Percentiles rank a stretch among this genome's conserved stretches.
These are phyloP conservation scores for Xerocomellus dryophilus DNA, from an alignment of 768 basidiomycete species.

Conservation along the genomic window DNA sequence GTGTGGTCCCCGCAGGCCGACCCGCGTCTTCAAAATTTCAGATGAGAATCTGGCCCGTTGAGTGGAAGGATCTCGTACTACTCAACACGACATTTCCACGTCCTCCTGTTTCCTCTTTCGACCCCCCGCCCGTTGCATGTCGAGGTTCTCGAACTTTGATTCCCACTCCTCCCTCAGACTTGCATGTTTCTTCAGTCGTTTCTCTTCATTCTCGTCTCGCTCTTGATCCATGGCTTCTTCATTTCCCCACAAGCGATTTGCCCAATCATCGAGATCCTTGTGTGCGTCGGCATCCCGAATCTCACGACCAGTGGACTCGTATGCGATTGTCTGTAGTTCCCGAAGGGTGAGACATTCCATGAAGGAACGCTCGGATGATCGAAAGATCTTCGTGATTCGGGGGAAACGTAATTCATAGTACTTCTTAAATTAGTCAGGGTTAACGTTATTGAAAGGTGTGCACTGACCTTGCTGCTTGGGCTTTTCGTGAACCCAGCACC, in stretches of 20 bases:
- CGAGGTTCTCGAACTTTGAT: slow-evolving; percentile 35
- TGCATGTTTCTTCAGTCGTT: slow-evolving; percentile 39
- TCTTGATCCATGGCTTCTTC: slow-evolving; percentile 37
- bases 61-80: neutral
- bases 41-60: neutral
- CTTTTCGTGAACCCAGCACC: slow-evolving; percentile 84
- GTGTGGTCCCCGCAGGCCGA: neutral
- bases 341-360: slow-evolving; percentile 48
- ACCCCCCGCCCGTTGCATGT: slow-evolving; percentile 21
- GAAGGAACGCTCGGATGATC: slow-evolving; percentile 64
- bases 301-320: slow-evolving; percentile 52
- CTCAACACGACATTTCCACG: slow-evolving; percentile 25
- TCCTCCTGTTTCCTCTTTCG: slow-evolving; percentile 20
- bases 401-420: slow-evolving; percentile 85
- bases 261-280: slow-evolving; percentile 52
- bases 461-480: slow-evolving; percentile 50
- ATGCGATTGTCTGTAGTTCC: slow-evolving; percentile 54
- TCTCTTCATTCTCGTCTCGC: slow-evolving; percentile 14
- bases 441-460: neutral
- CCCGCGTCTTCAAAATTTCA: neutral
- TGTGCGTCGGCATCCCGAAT: slow-evolving; percentile 28
- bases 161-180: slow-evolving; percentile 41
- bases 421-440: slow-evolving; percentile 35
- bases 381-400: slow-evolving; percentile 67
- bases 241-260: slow-evolving; percentile 38